Evolutionary conservation across 768 basidiomycete species (phyloP), one percentile per base, ranked within the genome.

Genomic region (Kwoniella pini): DNA sequence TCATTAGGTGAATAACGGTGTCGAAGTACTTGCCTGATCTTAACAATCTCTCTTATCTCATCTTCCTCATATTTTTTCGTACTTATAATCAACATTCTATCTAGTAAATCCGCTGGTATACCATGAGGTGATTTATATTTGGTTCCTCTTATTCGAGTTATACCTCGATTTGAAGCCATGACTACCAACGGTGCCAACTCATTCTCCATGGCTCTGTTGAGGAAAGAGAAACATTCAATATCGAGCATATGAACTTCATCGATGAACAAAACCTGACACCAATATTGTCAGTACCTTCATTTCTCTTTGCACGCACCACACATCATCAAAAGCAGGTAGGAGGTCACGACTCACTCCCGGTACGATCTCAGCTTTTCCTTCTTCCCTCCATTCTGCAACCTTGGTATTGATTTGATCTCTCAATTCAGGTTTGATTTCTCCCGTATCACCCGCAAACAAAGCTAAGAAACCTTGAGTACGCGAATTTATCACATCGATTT

Each of bases 201-300:
- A 62, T 87, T 87, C 77, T 99, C 95, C 48, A 99, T 82, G 1
- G 95, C 95, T 31, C 95, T 86, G 77, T 99, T 99, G 61, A 99
- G 82, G 84, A 94, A 99, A 6, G 94, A 96, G 82, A 98, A 98
- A 76, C 95, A 97, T 77, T 98, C 95, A 64, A 99, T 97, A 78
- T 99, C 95, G 67, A 99, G 87, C 95, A 99, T 99, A 82, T 98
- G 95, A 12, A 97, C 95, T 80, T 97, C 95, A 79, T 98, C 95
- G 69, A 97, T 96, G 82, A 97, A 97, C 12, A 96, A 82, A n/a
- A 96, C 91, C 91, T 94, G 13, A n/a, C 10, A 36, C 17, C 13
- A 19, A 17, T 19, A 31, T 36, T 36, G 19, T 28, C 42, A 31
- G 56, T 49, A 19, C 55, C n/a, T n/a, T n/a, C n/a, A n/a, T n/a